Evolutionary conservation across 345 rosid genomes (phyloP).

Genomic region (Aethionema arabicum): DNA sequence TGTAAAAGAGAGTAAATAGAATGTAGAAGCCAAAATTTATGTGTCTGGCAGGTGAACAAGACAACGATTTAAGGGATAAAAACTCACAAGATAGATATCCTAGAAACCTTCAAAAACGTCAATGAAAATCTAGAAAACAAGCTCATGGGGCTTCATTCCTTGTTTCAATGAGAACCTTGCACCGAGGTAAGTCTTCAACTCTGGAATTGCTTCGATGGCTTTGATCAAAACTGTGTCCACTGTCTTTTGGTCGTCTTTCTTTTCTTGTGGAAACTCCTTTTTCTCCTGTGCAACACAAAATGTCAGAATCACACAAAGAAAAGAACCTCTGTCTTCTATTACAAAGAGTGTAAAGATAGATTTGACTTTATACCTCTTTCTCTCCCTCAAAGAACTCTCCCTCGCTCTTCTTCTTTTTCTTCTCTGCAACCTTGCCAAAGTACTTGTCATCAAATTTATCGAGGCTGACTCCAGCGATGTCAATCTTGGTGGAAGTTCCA

Average conservation of each 20-base stretch:
- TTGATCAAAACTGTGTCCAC: constrained; percentile 62
- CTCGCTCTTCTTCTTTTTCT: constrained; percentile 72
- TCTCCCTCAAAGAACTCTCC: constrained; percentile 80
- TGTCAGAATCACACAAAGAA: not conserved
- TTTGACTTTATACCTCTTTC: constrained; percentile 59
- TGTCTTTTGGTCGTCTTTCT: constrained; percentile 81
- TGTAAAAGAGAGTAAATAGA: not conserved
- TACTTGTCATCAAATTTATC: constrained; percentile 74
- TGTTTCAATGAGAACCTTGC: constrained; percentile 77
- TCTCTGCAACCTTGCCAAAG: constrained; percentile 66
- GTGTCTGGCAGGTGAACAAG: constrained; percentile 7
- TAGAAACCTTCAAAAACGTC: constrained; percentile 5
- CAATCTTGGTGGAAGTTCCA: constrained; percentile 72
- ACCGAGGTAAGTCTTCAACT: constrained; percentile 64
- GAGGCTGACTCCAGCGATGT: constrained; percentile 55
- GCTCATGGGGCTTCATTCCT: constrained; percentile 85
- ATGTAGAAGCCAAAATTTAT: constrained; percentile 13
- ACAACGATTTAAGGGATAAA: constrained; percentile 14
- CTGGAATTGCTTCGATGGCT: constrained; percentile 64
- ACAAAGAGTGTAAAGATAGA: not conserved
- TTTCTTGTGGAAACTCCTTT: constrained; percentile 56
- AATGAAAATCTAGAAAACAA: constrained; percentile 53
- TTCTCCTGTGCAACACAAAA: constrained; percentile 48
- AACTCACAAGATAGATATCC: constrained; percentile 8
- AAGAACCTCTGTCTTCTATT: not conserved